Base-by-base conservation (phyloP, 192 early-diverging fungal genomes). In the Rhizophagus prolifer region DNA sequence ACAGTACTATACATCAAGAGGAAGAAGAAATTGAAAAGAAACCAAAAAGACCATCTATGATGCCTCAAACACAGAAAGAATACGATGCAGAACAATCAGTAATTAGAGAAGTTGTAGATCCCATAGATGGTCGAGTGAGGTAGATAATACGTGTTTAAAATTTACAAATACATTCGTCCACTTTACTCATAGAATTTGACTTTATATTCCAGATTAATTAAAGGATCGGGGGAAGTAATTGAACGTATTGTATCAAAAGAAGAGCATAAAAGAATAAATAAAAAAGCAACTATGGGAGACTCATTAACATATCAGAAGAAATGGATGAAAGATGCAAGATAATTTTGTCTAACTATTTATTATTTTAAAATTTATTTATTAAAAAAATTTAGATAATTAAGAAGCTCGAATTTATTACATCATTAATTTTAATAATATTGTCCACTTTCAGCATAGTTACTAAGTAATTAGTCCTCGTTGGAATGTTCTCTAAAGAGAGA, bases 171-270 rank as follows among this genome's bases (percentile, higher is more conserved):
- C 41, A 12, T 54, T 54, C 5, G 50, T 54, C 16, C 13, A 14
- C 23, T 38, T n/a, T 61, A 41, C 30, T 59, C 75, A 30, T 75
- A 10, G 5, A 13, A 21, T 79, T 9, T 44, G 64, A 9, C 0
- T 67, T 26, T 41, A 59, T 62, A 26, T 30, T 41, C 59, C 64
- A 88, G 86, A 62, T 61, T 84, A 23, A 84, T 88, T 13, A 86
- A 80, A 70, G 87, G 87, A 47, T 80, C 79, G 13, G 87, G 87
- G 0, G 87, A 87, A 75, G 82, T 88, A 19, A 70, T 88, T 13
- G 87, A 88, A 69, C 60, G 81, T 16, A 86, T 88, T 13, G 87
- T 88, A 19, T 75, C 80, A 31, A 72, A 67, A 28, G 86, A 87
- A 25, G 83, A 88, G 23, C 87, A 88, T 36, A 63, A 58, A 14